phyloP scores from a whole-genome alignment of 805 yeast genomes.

The Hanseniaspora clermontiae region DNA sequence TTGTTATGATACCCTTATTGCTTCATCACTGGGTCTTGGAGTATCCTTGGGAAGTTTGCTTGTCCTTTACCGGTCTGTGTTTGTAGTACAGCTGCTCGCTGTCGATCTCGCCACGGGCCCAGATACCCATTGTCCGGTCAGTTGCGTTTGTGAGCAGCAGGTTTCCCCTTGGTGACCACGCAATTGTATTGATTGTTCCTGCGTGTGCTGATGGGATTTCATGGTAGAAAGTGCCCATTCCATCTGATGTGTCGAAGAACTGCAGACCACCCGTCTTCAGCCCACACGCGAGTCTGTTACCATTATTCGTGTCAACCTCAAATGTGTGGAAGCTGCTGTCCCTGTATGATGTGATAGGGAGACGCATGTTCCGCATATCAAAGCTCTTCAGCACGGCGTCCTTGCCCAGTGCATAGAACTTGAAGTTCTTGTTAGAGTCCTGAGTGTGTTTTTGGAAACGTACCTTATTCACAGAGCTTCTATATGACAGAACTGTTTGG shows the following conservation, averaged over 20 bases:
- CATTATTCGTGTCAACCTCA: constrained; percentile 87
- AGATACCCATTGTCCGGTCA: constrained; percentile 81
- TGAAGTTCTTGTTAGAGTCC: constrained; percentile 23
- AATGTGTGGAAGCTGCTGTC: constrained; percentile 76
- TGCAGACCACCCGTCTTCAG: constrained; percentile 79
- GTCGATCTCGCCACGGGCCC: constrained; percentile 73
- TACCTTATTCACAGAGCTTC: constrained; percentile 82
- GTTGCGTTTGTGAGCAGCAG: constrained; percentile 83
- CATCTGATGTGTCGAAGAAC: constrained; percentile 38
- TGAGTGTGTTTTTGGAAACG: constrained; percentile 45
- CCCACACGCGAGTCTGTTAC: constrained; percentile 68
- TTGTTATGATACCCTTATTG: too few relatives aligned
- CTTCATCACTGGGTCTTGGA: too few relatives aligned
- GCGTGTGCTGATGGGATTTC: constrained; percentile 86
- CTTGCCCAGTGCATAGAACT: constrained; percentile 70
- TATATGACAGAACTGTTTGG: constrained; percentile 77
- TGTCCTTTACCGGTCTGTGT: background rate
- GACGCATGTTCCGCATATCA: constrained; percentile 69
- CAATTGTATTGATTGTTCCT: constrained; percentile 76
- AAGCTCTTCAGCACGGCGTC: constrained; percentile 81
- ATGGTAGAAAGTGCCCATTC: constrained; percentile 29
- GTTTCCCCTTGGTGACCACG: constrained; percentile 92
- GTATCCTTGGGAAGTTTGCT: background rate
- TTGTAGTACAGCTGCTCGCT: constrained; percentile 67
- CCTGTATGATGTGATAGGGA: constrained; percentile 19